A percentile compares a stretch with the other conserved stretches of the same genome.
phyloP scores from a whole-genome alignment of 1,284 basidiomycete species.

The Tylopilus orsonianus region DNA sequence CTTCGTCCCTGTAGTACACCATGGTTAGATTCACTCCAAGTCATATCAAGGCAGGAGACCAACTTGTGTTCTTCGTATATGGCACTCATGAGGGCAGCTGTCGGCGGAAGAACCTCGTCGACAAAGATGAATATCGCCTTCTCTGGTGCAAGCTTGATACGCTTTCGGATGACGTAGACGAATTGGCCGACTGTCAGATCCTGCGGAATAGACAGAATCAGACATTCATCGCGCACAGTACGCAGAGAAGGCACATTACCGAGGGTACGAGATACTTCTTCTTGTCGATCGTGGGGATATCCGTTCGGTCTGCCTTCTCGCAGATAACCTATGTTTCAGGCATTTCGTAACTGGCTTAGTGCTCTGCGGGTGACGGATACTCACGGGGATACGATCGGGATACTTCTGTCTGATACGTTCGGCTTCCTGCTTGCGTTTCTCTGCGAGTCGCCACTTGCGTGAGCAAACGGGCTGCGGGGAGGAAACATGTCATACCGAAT shows the following conservation, averaged over 20 bases:
- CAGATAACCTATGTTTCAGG: conserved; percentile 83
- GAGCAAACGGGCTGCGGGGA: conserved; percentile 26
- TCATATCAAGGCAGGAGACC: conserved; percentile 35
- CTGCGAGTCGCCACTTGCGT: conserved; percentile 43
- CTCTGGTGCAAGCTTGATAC: conserved; percentile 99
- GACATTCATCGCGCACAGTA: conserved; percentile 14
- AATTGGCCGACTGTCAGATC: conserved; percentile 99
- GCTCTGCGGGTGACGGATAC: conserved; percentile 35
- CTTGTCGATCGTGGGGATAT: conserved; percentile 99
- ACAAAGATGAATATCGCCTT: conserved; percentile 99
- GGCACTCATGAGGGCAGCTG: conserved; percentile 96
- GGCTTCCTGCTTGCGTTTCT: conserved; percentile 98
- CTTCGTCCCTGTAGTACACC: conserved; percentile 74
- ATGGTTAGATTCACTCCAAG: conserved; percentile 10
- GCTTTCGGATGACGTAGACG: conserved; percentile 99
- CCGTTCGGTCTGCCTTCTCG: conserved; percentile 98
- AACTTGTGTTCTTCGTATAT: conserved; percentile 99
- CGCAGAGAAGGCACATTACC: conserved; percentile 45
- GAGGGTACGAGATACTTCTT: conserved; percentile 99
- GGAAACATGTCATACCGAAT: conserved; percentile 66
- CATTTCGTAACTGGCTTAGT: conserved; percentile 17
- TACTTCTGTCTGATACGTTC: conserved; percentile 99
- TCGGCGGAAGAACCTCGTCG: conserved; percentile 97
- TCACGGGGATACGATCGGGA: conserved; percentile 94
- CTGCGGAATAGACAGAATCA: conserved; percentile 42